These are phyloP conservation scores for Iris macrosiphon DNA, from an alignment of 106 monocot species.

Conservation along the genomic window DNA sequence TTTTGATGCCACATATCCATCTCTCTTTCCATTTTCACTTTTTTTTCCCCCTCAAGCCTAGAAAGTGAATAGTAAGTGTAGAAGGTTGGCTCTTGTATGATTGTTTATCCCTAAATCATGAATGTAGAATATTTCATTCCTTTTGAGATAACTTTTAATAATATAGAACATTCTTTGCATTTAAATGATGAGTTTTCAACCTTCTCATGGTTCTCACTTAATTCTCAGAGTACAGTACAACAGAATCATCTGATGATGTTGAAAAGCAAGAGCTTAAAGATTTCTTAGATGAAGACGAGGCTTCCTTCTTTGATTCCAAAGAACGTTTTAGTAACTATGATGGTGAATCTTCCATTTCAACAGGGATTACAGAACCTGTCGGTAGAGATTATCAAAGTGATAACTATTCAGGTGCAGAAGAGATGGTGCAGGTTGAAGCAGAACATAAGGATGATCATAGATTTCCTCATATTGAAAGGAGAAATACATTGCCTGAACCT, in stretches of 20 bases:
- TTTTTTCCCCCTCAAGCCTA: no score
- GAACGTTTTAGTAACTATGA: conserved; percentile 43
- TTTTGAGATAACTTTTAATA: no score
- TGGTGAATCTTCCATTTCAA: conserved; percentile 2
- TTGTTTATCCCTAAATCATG: background rate
- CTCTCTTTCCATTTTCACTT: no score
- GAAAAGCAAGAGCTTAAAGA: conserved; percentile 74
- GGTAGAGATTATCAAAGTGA: background rate
- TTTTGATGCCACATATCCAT: no score
- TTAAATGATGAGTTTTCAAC: background rate
- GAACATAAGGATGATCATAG: background rate
- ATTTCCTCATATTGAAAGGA: conserved; percentile 32
- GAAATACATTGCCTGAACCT: conserved; percentile 54
- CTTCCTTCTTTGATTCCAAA: conserved; percentile 55
- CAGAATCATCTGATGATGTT: conserved; percentile 82
- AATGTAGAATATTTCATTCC: background rate
- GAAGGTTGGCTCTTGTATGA: background rate
- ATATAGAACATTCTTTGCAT: no score
- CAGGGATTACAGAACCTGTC: background rate
- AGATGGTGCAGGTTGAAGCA: conserved; percentile 1
- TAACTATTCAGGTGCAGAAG: background rate
- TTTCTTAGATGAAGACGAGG: conserved; percentile 58
- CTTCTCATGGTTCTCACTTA: background rate
- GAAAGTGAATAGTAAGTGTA: no score
- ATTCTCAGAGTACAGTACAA: conserved; percentile 70